Base-by-base conservation (phyloP, 495 filamentous ascomycete genomes). In the Lentithecium fluviatile region DNA sequence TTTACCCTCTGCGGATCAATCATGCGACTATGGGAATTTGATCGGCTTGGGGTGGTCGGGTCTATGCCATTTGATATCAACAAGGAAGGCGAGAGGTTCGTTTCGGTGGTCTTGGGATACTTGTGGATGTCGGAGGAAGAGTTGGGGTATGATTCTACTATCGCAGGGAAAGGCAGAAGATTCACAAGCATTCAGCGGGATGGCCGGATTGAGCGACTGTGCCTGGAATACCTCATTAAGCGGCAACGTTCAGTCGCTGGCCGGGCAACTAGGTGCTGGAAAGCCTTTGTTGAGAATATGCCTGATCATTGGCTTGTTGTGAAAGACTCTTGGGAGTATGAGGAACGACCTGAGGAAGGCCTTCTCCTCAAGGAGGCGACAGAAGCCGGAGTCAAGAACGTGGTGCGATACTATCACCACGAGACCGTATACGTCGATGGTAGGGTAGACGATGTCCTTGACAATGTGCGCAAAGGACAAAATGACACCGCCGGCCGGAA, bases 381-480 rank as follows among this genome's bases (percentile, higher is more conserved):
- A 32, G 56, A 70, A 34, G 64, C 65, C 58, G 62, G 58, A 17
- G 67, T 70, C 10, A 57, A 66, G 43, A 76, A 75, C 57, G 68
- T 75, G 42, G 67, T 66, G 4, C 65, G 68, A 43, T 75, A 76
- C 52, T 75, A 74, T 55, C 51, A 74, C 55, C 61, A 75, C 55
- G 57, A 69, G 63, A 74, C 66, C 8, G 69, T 74, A 15, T 52
- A 52, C 13, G 53, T 69, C 24, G 15, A 62, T 48, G 61, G 66
- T 13, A 63, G 66, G 36, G 52, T 66, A 37, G 67, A 76, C 59
- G 58, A 74, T 63, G 66, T 68, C 24, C 49, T 63, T 8, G 36
- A 43, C n/a, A 70, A 72, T 45, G 64, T 76, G 34, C 68, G 66
- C 60, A 71, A 57, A 56, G 71, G 71, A 32, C 58, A 70, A 21